Base-by-base conservation (phyloP, 805 yeast genomes). In the Metschnikowia santaceciliae region DNA sequence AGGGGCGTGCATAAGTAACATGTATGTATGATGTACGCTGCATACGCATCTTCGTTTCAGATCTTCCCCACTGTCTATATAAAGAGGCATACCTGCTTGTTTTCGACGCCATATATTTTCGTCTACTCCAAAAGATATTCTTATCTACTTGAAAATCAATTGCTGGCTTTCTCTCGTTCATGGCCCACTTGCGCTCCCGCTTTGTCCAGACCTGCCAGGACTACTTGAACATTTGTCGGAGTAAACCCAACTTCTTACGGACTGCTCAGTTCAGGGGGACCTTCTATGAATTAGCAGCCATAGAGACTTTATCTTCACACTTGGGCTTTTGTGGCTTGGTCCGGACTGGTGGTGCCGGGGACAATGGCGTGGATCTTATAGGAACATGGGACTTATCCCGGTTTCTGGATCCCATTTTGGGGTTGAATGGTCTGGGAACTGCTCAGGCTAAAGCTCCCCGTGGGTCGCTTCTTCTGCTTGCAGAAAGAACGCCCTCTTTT, bases 311-410 rank as follows among this genome's bases (percentile, higher is more conserved):
- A 3, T 67, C 70, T 50, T 45, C 64, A 1, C 56, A 63, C n/a
- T 67, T 80, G 23, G 62, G 70, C 17, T 68, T 79, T 41, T 56
- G 59, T 14, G 60, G 69, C 33, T 50, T 80, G 42, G 53, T 68
- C 1, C 75, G 79, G 39, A 74, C 70, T 37, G 87, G 87, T 1
- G 84, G 86, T 1, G 69, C 81, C 1, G 73, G 75, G 46, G 87
- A 82, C 56, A 71, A 76, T 47, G 87, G 87, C 0, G 67, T 82
- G 3, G 87, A 82, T 58, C 60, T 82, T 4, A 60, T 77, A 19
- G 85, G 84, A 0, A 67, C 67, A 39, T 81, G 86, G 85, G 65
- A 77, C 48, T 61, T 75, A 43, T 8, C 46, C 6, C 30, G 36
- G 11, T 54, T 46, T 20, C 26, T 30, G 19, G 32, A 17, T 14